Conservation (phyloP, 1,284 basidiomycete species). For the Singerocomus inundabilis region DNA sequence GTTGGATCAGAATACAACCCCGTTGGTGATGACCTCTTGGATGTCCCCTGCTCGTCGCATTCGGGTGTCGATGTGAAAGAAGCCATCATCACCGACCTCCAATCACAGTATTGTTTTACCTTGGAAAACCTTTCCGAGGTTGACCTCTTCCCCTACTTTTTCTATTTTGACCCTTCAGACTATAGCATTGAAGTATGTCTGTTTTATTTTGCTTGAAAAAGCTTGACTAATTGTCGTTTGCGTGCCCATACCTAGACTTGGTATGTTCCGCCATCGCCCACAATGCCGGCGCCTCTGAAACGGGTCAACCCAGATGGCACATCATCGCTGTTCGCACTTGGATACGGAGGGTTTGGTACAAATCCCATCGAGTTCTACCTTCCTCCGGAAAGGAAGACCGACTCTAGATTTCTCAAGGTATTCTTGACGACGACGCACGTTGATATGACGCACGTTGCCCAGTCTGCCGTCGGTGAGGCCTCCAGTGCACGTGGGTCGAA, state of each 20-base stretch:
- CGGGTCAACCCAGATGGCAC: background rate
- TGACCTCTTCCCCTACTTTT: conserved; percentile 25
- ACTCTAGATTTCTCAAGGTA: conserved; percentile 24
- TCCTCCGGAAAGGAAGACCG: background rate
- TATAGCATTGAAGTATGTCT: conserved; percentile 20
- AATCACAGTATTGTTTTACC: conserved; percentile 16
- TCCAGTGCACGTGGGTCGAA: background rate
- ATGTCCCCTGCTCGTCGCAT: background rate
- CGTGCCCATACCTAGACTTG: conserved; percentile 9
- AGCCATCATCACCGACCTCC: conserved; percentile 16
- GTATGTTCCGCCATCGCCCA: conserved; percentile 13
- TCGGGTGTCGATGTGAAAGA: conserved; percentile 8
- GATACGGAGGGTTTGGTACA: conserved; percentile 26
- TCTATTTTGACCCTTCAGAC: conserved; percentile 28
- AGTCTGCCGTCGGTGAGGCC: conserved; percentile 12
- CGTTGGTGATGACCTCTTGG: conserved; percentile 12
- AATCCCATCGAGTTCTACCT: conserved; percentile 25
- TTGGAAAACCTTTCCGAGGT: conserved; percentile 19
- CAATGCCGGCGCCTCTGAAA: conserved; percentile 14
- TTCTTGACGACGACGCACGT: conserved; percentile 23
- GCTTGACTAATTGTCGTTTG: background rate
- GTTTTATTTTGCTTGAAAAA: background rate
- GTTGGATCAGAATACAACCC: conserved; percentile 3
- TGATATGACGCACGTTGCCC: conserved; percentile 16
- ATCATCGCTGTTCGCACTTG: conserved; percentile 20